phyloP scores from a whole-genome alignment of 306 rosid species.

The Trichosanthes cucumerina region DNA sequence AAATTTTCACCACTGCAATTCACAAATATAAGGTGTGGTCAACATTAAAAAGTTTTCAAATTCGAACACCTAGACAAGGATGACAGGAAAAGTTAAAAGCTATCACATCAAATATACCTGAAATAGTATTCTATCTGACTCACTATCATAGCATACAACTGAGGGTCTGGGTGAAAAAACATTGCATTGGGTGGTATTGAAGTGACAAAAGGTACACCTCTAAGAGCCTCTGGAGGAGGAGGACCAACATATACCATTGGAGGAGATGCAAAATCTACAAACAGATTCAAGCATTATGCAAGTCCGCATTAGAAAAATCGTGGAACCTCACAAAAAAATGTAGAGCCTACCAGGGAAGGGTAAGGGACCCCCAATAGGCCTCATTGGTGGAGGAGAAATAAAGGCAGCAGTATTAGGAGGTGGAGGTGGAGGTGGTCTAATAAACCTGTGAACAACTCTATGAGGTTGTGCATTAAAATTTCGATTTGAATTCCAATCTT shows the following conservation, averaged over 20 bases:
- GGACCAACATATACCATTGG: constrained; percentile 36
- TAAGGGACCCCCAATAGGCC: constrained; percentile 46
- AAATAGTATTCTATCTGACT: constrained; percentile 80
- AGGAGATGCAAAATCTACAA: constrained; percentile 40
- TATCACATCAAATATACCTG: constrained; percentile 38
- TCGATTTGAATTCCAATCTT: constrained; percentile 57
- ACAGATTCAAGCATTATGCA: constrained; percentile 13
- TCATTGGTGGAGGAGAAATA: constrained; percentile 32
- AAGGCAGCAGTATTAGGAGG: constrained; percentile 40
- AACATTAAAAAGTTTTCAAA: constrained; percentile 9
- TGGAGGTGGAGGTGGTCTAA: constrained; percentile 49
- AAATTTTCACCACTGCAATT: constrained; percentile 70
- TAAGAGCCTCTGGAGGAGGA: constrained; percentile 35
- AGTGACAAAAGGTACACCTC: constrained; percentile 42
- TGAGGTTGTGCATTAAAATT: constrained; percentile 40
- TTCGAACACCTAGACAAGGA: background rate
- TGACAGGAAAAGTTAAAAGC: background rate
- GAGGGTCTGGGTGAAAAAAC: constrained; percentile 41
- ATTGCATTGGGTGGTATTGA: constrained; percentile 34
- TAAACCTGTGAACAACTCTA: constrained; percentile 35
- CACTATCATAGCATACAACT: constrained; percentile 47
- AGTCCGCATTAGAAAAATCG: constrained; percentile 2
- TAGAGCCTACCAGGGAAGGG: constrained; percentile 49
- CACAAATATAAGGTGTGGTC: constrained; percentile 11
- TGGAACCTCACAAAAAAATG: background rate